Conservation (phyloP, 2,329 filamentous ascomycete genomes). For the Penicillium crustosum region DNA sequence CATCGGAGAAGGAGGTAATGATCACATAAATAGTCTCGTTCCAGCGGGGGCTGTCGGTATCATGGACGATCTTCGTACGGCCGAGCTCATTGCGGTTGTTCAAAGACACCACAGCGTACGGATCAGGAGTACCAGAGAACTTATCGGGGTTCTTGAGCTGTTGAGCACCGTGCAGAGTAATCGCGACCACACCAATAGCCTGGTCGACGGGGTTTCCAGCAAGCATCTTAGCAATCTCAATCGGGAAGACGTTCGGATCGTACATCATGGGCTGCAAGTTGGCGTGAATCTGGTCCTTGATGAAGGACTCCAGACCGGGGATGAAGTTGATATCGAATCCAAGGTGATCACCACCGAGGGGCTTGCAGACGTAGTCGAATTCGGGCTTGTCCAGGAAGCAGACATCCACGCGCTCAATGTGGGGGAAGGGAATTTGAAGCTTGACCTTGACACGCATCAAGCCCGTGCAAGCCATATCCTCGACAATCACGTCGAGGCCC, state of each 20-base stretch:
- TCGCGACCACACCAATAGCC: constrained; percentile 87
- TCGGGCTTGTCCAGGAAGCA: constrained; percentile 86
- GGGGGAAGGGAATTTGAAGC: constrained; percentile 91
- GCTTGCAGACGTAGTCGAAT: constrained; percentile 98
- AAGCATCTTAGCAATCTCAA: constrained; percentile 98
- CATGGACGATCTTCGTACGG: constrained; percentile 81
- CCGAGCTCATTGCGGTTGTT: constrained; percentile 80
- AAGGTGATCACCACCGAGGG: constrained; percentile 88
- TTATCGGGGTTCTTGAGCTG: constrained; percentile 95
- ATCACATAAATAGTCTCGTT: constrained; percentile 97
- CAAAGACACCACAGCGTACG: constrained; percentile 80
- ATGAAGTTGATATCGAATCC: constrained; percentile 99
- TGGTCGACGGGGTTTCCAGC: constrained; percentile 91
- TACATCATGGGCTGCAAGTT: constrained; percentile 98
- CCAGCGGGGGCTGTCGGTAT: constrained; percentile 86
- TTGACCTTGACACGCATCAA: constrained; percentile 98
- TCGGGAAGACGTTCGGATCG: constrained; percentile 92
- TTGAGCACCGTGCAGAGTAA: constrained; percentile 87
- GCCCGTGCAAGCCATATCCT: constrained; percentile 94
- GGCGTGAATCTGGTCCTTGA: constrained; percentile 92
- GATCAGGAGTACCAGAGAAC: constrained; percentile 87
- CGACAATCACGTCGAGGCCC: constrained; percentile 93
- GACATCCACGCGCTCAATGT: constrained; percentile 91
- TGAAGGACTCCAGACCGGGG: constrained; percentile 88
- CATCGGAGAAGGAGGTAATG: constrained; percentile 84